These are phyloP conservation scores for Saccharomyces hybrid DNA, from an alignment of 1,139 yeast species.

Conservation along the genomic window DNA sequence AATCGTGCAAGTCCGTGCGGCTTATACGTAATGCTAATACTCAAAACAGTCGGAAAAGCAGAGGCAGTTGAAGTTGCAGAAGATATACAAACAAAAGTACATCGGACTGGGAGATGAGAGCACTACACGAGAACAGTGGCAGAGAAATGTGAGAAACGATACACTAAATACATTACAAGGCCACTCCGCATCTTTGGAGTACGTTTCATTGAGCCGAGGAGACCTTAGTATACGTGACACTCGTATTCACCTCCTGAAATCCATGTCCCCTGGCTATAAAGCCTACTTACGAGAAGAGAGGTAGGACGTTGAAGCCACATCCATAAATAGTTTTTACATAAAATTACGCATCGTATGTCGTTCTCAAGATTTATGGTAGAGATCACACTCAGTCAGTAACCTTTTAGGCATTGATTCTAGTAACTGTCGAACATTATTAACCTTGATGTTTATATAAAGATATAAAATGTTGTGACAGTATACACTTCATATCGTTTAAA, in stretches of 20 bases:
- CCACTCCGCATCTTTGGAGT: constrained; percentile 59
- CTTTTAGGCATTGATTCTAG: neutral
- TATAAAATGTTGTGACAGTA: neutral
- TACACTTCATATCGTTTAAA: neutral
- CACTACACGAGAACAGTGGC: constrained; percentile 28
- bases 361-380: neutral
- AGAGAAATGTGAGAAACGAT: constrained; percentile 59
- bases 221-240: constrained; percentile 1
- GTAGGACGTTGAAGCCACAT: neutral
- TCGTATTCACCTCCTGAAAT: constrained; percentile 1
- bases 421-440: neutral
- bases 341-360: neutral
- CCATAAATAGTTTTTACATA: neutral
- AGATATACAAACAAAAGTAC: constrained; percentile 26
- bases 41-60: constrained; percentile 25
- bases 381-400: neutral
- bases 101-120: constrained; percentile 27
- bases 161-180: constrained; percentile 63
- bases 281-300: neutral
- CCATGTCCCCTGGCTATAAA: neutral
- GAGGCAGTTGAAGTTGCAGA: constrained; percentile 23
- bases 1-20: neutral
- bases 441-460: neutral
- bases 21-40: neutral
- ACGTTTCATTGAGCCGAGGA: constrained; percentile 23